Base-by-base conservation (phyloP, 225 moss, liverwort and hornwort genomes). In the Lunularia cruciata region DNA sequence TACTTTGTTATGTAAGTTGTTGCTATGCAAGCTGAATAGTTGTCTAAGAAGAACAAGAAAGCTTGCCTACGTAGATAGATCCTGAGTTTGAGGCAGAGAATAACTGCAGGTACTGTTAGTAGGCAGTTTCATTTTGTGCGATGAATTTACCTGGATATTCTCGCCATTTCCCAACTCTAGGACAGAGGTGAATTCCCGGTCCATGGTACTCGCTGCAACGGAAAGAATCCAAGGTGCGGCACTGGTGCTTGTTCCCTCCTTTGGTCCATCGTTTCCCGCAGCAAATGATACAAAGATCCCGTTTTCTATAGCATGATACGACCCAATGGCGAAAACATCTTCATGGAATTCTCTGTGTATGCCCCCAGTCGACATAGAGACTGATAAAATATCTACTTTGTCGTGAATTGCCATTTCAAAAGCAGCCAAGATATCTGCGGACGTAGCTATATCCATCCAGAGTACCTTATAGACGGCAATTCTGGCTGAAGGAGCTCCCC, bases 331-430 rank as follows among this genome's bases (percentile, higher is more conserved):
- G 0, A 75, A 46, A 11, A 16, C 39, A 47, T 34, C 39, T 0
- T 3, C 0, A 2, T 22, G 75, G 60, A 57, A 71, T 5, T 65
- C 28, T 12, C 8, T 10, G 2, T n/a, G n/a, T n/a, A n/a, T n/a
- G 31, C 1, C 5, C 0, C 48, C 8, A 49, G 15, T 14, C 0
- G 22, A 83, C 5, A 89, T 18, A 2, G 84, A 84, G 2, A 89
- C 56, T 0, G 81, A 81, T 8, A 85, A 18, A 39, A 89, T 75
- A 42, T 89, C 89, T 30, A 89, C 86, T 20, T 81, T 83, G 43
- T 89, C 86, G 8, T 35, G 63, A 22, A 83, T 67, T 0, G 84
- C 89, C 0, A 70, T 69, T 36, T 74, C 81, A 11, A 82, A 70
- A 5, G 66, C 82, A 5, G 77, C 82, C 7, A 74, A 64, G 12